These are phyloP conservation scores for Parmelia sp. DNA, from an alignment of 495 filamentous ascomycete genomes.

Conservation along the genomic window DNA sequence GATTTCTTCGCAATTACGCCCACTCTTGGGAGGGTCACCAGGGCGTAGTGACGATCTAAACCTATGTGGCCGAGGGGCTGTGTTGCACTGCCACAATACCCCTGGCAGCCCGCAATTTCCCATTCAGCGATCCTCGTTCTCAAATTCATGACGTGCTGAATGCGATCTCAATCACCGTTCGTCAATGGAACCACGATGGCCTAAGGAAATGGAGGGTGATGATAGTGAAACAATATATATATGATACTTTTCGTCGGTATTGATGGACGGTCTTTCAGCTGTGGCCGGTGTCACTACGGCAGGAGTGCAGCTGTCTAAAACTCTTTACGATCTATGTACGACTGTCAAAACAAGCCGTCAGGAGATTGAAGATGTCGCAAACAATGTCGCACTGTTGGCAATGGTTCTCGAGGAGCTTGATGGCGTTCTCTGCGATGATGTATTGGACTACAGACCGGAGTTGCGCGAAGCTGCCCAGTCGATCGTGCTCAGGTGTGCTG, in stretches of 20 bases:
- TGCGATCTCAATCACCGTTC: too few species aligned
- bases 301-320: background rate
- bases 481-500: background rate
- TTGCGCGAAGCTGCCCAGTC: background rate
- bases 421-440: background rate
- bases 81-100: background rate
- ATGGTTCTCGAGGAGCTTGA: constrained; percentile 11
- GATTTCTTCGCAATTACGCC: too few species aligned
- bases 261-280: constrained; percentile 16
- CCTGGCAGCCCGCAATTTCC: background rate
- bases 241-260: constrained; percentile 1
- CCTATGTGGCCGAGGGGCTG: too few species aligned
- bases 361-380: constrained; percentile 8
- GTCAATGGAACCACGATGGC: too few species aligned
- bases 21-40: too few species aligned
- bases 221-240: background rate
- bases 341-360: background rate
- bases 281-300: background rate
- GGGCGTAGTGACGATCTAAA: too few species aligned
- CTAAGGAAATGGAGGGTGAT: too few species aligned
- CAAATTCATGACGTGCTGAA: too few species aligned
- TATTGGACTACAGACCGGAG: background rate
- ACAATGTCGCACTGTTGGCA: background rate
- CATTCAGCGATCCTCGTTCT: background rate
- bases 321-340: background rate